Conservation (phyloP, 2,329 filamentous ascomycete species). For the Sclerotinia borealis region DNA sequence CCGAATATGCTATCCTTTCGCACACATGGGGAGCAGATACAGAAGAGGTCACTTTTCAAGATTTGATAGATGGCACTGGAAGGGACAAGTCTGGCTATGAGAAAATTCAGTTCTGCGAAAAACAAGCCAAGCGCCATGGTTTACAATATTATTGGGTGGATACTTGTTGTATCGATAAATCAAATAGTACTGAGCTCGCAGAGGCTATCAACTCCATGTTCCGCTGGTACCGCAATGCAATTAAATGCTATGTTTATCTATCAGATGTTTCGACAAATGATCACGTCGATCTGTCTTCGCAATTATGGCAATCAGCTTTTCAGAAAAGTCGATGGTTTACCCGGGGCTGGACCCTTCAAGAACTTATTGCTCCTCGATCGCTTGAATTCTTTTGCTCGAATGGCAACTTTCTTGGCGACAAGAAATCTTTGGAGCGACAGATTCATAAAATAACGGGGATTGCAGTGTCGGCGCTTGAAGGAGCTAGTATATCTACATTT, state of each 20-base stretch:
- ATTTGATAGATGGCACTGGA: constrained; percentile 11
- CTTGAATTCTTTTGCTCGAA: constrained; percentile 20
- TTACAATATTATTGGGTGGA: constrained; percentile 17
- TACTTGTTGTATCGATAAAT: constrained; percentile 19
- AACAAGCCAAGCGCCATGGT: constrained; percentile 16
- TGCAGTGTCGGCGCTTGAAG: constrained; percentile 12
- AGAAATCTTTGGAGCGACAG: constrained; percentile 13
- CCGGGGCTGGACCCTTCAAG: constrained; percentile 22
- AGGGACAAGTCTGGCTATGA: constrained; percentile 14
- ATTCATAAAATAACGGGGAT: constrained; percentile 17
- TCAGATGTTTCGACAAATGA: constrained; percentile 12
- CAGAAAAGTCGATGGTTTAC: constrained; percentile 21
- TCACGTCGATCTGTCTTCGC: not conserved
- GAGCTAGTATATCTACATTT: constrained; percentile 11
- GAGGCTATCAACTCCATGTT: constrained; percentile 26
- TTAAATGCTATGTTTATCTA: constrained; percentile 22
- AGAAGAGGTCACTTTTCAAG: constrained; percentile 19
- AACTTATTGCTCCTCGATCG: constrained; percentile 18
- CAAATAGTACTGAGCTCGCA: constrained; percentile 10
- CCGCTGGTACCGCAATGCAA: constrained; percentile 21
- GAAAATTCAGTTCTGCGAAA: constrained; percentile 17
- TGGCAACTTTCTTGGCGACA: constrained; percentile 14
- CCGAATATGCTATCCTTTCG: constrained; percentile 27
- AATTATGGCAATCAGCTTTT: constrained; percentile 16
- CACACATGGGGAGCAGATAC: constrained; percentile 24